Evolutionary conservation across 2,329 filamentous ascomycete species (phyloP).

Genomic region (Monosporascus sp.): DNA sequence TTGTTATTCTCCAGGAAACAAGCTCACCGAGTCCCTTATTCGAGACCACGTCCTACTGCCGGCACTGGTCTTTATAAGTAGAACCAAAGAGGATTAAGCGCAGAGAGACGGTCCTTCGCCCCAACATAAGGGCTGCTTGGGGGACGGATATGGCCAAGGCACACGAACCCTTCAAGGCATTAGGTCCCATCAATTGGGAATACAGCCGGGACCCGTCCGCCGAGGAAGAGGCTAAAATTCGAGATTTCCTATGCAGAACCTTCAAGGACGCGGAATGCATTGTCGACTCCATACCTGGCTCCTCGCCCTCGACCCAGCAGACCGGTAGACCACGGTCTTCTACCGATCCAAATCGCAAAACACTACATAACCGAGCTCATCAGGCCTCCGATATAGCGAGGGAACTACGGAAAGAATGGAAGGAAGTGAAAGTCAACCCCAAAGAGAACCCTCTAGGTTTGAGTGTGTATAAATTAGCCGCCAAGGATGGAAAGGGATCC

Average conservation of each 20-base stretch:
- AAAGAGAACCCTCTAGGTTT: slow-evolving; percentile 73
- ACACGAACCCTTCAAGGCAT: slow-evolving; percentile 48
- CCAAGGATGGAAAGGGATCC: slow-evolving; percentile 74
- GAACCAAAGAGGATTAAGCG: no score
- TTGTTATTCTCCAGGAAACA: neutral
- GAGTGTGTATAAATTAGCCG: slow-evolving; percentile 70
- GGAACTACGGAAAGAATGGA: slow-evolving; percentile 77
- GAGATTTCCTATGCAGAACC: slow-evolving; percentile 50
- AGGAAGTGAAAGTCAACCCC: slow-evolving; percentile 67
- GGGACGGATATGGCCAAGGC: neutral
- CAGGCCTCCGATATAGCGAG: slow-evolving; percentile 48
- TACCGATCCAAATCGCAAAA: slow-evolving; percentile 46
- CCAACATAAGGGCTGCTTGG: no score
- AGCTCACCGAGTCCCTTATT: neutral
- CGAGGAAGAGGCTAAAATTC: slow-evolving; percentile 31
- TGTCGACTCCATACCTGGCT: slow-evolving; percentile 68
- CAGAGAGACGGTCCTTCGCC: no score
- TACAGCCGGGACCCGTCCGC: slow-evolving; percentile 26
- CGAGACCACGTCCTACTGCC: no score
- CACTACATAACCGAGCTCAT: slow-evolving; percentile 37
- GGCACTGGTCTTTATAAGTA: no score
- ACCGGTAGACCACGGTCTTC: slow-evolving; percentile 48
- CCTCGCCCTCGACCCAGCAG: slow-evolving; percentile 36
- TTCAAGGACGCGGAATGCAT: slow-evolving; percentile 66
- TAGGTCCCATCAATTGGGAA: slow-evolving; percentile 47